phyloP scores from a whole-genome alignment of 192 early-diverging fungal genomes.

The Rhizophagus clarus region DNA sequence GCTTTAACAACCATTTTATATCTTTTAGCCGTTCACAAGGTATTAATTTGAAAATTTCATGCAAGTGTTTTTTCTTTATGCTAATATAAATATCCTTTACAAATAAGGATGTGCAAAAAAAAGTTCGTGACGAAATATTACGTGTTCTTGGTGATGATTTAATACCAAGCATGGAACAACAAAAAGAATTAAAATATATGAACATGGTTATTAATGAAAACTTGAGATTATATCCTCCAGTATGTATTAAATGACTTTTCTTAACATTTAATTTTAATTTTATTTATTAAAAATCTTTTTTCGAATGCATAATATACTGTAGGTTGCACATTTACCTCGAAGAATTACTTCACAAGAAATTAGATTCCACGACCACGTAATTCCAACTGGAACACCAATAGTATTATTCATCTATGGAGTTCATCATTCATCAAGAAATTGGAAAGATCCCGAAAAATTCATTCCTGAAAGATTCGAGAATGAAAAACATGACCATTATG shows the following conservation, averaged over 20 bases:
- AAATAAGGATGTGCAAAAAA: neutral
- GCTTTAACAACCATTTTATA: neutral
- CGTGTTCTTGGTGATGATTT: neutral
- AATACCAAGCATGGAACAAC: neutral
- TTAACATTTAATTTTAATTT: neutral
- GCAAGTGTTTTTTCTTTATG: neutral
- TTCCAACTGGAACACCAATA: neutral
- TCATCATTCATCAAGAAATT: neutral
- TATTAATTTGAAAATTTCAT: neutral
- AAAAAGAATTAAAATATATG: constrained; percentile 1
- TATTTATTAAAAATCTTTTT: neutral
- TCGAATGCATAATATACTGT: too few species aligned
- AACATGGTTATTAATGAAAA: constrained; percentile 1
- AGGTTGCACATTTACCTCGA: neutral
- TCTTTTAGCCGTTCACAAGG: constrained; percentile 2
- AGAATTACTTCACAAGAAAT: neutral
- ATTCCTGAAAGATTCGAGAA: neutral
- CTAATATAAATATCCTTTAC: too few species aligned
- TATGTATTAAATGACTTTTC: neutral
- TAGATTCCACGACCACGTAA: neutral
- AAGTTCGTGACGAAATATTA: neutral
- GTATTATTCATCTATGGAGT: neutral
- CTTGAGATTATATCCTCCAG: neutral
- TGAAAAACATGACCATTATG: neutral
- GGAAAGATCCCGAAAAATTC: neutral